Evolutionary conservation across 2,329 filamentous ascomycete genomes (phyloP), one percentile per base, ranked within the genome.

Genomic region (Proliferodiscus dingleyae): DNA sequence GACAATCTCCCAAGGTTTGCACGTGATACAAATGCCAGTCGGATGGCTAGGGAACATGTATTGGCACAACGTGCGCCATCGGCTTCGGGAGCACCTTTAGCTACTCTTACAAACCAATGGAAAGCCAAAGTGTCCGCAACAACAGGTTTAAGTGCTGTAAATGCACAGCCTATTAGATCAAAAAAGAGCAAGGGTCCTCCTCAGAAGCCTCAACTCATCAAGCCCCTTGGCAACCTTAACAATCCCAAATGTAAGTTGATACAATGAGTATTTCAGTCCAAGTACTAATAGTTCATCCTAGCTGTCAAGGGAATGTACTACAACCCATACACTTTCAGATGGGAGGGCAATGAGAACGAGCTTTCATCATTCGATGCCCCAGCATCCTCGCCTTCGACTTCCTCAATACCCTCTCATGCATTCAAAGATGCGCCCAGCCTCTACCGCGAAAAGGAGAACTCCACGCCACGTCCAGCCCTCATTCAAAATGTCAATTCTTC

Each of bases 311-410:
- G 91, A 53, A 98, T 98, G 93, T 84, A 81, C 44, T 98, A 95
- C 65, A 97, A 98, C 61, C 88, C 93, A 5, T 73, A 77, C 22
- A 86, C 87, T 7, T 93, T 83, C 61, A 78, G 82, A 40, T 98
- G 93, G 93, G 93, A 98, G 72, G 93, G 93, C 42, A 98, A 98
- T 59, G 93, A 98, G 64, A 91, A 89, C 58, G 85, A 77, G 26
- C 71, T 95, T 43, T 77, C 78, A 52, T 80, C 81, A 4, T 98
- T 98, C 66, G 89, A 95, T 43, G 66, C 75, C 44, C 70, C 81
- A 5, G 64, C 69, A 5, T 71, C 77, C 1, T 76, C 77, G 2
- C 77, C 79, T 2, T 75, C 75, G 0, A 72, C 73, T 8, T 62
- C 71, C 1, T 73, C 73, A 2, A 60, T 74, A 11, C 55, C 59